Evolutionary conservation across 2,329 filamentous ascomycete genomes (phyloP).

Genomic region (Chalaropsis thielavioides): DNA sequence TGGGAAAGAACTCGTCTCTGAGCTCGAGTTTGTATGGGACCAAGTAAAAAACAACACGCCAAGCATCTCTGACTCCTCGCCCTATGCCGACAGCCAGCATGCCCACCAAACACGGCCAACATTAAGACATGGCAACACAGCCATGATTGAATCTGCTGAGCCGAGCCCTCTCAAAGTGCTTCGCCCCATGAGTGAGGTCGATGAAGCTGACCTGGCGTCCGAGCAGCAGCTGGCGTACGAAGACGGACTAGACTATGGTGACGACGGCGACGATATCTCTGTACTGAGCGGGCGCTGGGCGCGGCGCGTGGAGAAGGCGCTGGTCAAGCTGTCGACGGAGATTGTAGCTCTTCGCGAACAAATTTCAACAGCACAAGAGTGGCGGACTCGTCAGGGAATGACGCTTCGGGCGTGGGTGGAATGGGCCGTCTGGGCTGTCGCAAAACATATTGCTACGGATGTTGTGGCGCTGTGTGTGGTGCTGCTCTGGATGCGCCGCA

Average conservation of each 20-base stretch:
- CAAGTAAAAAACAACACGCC: constrained; percentile 82
- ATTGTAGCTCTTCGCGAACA: constrained; percentile 86
- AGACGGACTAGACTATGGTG: constrained; percentile 32
- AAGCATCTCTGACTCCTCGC: constrained; percentile 44
- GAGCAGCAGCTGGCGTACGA: constrained; percentile 33
- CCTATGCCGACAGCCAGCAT: constrained; percentile 30
- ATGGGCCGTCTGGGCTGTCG: constrained; percentile 52
- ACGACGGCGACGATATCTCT: constrained; percentile 18
- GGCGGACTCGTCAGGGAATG: constrained; percentile 49
- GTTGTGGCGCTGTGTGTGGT: constrained; percentile 49
- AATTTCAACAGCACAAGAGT: constrained; percentile 61
- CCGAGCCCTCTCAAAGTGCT: constrained; percentile 50
- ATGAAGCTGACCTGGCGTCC: constrained; percentile 47
- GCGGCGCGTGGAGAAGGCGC: constrained; percentile 65
- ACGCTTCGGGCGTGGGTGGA: constrained; percentile 54
- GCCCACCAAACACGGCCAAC: constrained; percentile 22
- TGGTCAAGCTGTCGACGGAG: constrained; percentile 83
- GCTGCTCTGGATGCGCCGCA: constrained; percentile 56
- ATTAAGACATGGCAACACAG: constrained; percentile 28
- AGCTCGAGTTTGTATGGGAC: constrained; percentile 99
- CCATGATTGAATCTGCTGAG: constrained; percentile 35
- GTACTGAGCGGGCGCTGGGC: constrained; percentile 42
- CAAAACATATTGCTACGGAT: constrained; percentile 65
- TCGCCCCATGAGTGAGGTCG: constrained; percentile 73
- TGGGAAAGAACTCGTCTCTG: constrained; percentile 71